Base-by-base conservation (phyloP, 2,329 filamentous ascomycete genomes). In the Sporothrix pallida region DNA sequence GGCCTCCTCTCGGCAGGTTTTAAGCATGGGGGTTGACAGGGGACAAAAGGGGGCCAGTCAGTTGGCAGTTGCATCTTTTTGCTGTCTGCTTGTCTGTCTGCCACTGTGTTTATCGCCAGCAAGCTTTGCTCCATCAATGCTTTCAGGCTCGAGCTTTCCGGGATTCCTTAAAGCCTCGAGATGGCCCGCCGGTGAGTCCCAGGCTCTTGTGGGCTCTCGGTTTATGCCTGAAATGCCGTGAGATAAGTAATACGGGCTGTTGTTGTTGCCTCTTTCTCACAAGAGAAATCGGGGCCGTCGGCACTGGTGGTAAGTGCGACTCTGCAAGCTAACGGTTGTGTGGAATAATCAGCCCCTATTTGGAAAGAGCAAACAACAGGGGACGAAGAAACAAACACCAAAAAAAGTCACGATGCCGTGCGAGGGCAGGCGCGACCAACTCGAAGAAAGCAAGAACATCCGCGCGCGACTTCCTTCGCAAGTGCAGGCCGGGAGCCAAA, bases 41-140 rank as follows among this genome's bases (percentile, higher is more conserved):
- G 71, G 71, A 58, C 62, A 58, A 68, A 54, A 68, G 50, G 60
- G 68, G 71, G 62, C 48, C 56, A 54, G 60, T 44, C 56, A 23
- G 37, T 44, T 48, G 46, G 31, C 23, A 52, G 17, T 42, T 23
- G 52, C 20, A 23, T 23, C 52, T 23, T 20, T 52, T 52, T 5
- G n/a, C 3, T 1, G 48, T 17, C 15, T 52, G 4, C 6, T 12
- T 20, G 20, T 37, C 31, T 37, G 23, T 26, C 23, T 26, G 52
- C 20, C n/a, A 10, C 12, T 20, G 31, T 63, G 58, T 63, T 20
- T 44, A 23, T 50, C 31, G 5, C 15, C 37, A 10, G 9, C 60
- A 46, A 15, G 60, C 60, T 23, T 23, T 46, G 12, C 8, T 15
- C 26, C 60, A 46, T 65, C 31, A 37, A 37, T 37, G 31, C 31